Percentiles rank a stretch among this genome's conserved stretches.
Evolutionary conservation across 2,329 filamentous ascomycete genomes (phyloP).

Genomic region (Fusarium veterinarium): DNA sequence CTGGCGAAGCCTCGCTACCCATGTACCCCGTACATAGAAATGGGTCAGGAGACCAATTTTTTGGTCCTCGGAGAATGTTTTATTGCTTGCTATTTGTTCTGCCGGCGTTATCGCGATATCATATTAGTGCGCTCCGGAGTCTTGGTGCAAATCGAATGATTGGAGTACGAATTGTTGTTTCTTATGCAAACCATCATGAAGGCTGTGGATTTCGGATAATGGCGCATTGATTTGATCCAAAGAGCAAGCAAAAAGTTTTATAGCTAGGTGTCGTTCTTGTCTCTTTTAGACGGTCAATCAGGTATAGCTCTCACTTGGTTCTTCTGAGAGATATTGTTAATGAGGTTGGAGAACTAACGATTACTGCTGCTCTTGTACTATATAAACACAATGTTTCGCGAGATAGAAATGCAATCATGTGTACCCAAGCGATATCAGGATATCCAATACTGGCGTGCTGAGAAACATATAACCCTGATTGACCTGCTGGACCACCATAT

Average conservation of each 20-base stretch:
- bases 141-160: slow-evolving; percentile 32
- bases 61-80: not conserved
- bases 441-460: not conserved
- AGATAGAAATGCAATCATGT: not conserved
- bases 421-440: not conserved
- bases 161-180: slow-evolving; percentile 8
- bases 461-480: not conserved
- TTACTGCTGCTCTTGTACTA: slow-evolving; percentile 4
- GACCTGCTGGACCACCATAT: not conserved
- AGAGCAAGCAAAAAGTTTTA: slow-evolving; percentile 32
- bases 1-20: slow-evolving; percentile 17
- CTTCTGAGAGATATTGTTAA: not conserved
- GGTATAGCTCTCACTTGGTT: not conserved
- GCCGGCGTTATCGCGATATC: slow-evolving; percentile 28
- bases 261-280: slow-evolving; percentile 7
- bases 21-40: slow-evolving; percentile 13
- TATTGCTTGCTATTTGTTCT: slow-evolving; percentile 1
- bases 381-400: not conserved
- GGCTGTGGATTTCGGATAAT: slow-evolving; percentile 19
- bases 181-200: slow-evolving; percentile 15
- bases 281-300: slow-evolving; percentile 6
- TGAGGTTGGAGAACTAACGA: slow-evolving; percentile 4
- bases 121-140: slow-evolving; percentile 37
- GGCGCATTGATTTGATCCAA: slow-evolving; percentile 35
- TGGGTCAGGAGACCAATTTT: not conserved